Evolutionary conservation across 768 basidiomycete genomes (phyloP).

Genomic region (Pulveroboletus sp.): DNA sequence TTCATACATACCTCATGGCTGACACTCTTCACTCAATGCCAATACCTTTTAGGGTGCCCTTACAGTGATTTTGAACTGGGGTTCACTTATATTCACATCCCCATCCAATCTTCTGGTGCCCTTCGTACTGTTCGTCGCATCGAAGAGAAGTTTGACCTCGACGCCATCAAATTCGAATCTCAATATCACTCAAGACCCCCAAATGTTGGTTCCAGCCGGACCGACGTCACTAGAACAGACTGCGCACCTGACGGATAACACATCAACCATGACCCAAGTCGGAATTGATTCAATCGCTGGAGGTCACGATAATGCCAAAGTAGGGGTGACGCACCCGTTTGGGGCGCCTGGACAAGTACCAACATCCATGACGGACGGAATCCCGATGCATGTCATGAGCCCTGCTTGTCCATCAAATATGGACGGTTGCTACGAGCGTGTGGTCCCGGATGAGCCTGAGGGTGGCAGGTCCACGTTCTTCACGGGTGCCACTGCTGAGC

Average conservation of each 20-base stretch:
- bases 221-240: no score
- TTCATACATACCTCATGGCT: not conserved
- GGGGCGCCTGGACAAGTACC: not conserved
- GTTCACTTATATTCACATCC: slow-evolving; percentile 22
- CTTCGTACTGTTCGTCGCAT: slow-evolving; percentile 19
- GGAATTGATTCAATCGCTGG: slow-evolving; percentile 15
- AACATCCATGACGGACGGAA: not conserved
- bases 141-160: slow-evolving; percentile 18
- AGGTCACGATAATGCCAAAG: not conserved
- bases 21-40: not conserved
- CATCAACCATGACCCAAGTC: slow-evolving; percentile 9
- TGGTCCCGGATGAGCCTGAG: slow-evolving; percentile 14
- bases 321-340: slow-evolving; percentile 1
- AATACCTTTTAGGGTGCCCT: slow-evolving; percentile 10
- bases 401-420: slow-evolving; percentile 18
- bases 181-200: slow-evolving; percentile 2
- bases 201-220: not conserved
- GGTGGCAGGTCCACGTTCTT: no score
- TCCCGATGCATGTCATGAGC: slow-evolving; percentile 14
- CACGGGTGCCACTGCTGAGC: no score
- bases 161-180: slow-evolving; percentile 18
- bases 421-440: slow-evolving; percentile 15
- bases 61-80: slow-evolving; percentile 20
- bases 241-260: not conserved
- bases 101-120: slow-evolving; percentile 23